Conservation (phyloP, 1,139 yeast species). For the Candida mesenterica region DNA sequence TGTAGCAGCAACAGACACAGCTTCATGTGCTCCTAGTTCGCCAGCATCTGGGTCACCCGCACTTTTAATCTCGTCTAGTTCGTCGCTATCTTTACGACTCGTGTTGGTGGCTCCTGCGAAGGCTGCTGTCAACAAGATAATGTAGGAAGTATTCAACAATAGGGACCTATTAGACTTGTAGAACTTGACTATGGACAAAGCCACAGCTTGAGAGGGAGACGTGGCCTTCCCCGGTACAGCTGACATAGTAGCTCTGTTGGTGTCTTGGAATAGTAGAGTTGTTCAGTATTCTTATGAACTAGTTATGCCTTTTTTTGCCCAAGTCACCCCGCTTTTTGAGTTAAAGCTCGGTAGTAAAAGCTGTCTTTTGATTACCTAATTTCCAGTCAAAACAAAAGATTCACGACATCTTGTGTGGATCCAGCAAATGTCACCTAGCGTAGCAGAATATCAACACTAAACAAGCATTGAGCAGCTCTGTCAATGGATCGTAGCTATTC, state of each 20-base stretch:
- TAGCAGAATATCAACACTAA: too few species aligned
- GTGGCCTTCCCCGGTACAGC: conserved; percentile 4
- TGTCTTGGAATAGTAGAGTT: not conserved
- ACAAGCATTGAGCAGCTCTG: too few species aligned
- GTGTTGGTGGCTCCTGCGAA: conserved; percentile 45
- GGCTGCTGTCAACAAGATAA: conserved; percentile 46
- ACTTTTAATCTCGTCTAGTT: conserved; percentile 6
- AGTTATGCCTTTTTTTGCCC: too few species aligned
- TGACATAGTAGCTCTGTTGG: too few species aligned
- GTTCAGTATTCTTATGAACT: too few species aligned
- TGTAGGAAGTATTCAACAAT: conserved; percentile 49
- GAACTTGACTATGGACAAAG: conserved; percentile 29
- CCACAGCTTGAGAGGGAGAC: conserved; percentile 12
- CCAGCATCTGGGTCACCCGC: conserved; percentile 9
- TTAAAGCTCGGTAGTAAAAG: too few species aligned
- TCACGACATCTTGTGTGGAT: too few species aligned
- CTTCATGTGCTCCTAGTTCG: conserved; percentile 9
- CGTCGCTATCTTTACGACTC: conserved; percentile 12
- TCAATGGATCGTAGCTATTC: too few species aligned
- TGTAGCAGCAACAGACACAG: conserved; percentile 7
- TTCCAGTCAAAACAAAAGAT: too few species aligned
- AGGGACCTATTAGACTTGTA: conserved; percentile 47
- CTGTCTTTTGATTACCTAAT: too few species aligned
- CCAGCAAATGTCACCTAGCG: too few species aligned
- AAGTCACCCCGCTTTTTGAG: not conserved